phyloP scores from a whole-genome alignment of 2,329 filamentous ascomycete genomes.

The Penicillium sp. region DNA sequence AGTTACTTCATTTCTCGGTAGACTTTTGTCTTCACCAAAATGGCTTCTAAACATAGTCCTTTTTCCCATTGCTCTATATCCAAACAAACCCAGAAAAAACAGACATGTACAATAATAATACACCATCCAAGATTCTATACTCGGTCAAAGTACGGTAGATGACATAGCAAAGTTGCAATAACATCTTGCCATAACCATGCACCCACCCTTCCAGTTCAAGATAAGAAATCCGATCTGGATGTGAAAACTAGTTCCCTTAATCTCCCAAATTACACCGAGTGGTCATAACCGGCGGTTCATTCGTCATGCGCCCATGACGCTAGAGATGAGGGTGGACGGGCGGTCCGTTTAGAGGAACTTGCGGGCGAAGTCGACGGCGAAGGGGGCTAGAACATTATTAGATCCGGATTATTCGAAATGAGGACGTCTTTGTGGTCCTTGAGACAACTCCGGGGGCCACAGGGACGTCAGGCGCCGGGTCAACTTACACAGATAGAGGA shows the following conservation, averaged over 20 bases:
- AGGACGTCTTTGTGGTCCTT: not conserved
- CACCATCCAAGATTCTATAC: slow-evolving; percentile 21
- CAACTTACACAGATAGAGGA: slow-evolving; percentile 62
- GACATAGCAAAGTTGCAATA: not conserved
- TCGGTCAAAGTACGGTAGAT: slow-evolving; percentile 3
- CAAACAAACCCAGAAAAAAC: slow-evolving; percentile 16
- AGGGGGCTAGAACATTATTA: slow-evolving; percentile 40
- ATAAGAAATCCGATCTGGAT: not conserved
- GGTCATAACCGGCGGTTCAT: slow-evolving; percentile 8
- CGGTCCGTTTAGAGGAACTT: slow-evolving; percentile 44
- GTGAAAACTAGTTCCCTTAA: not conserved
- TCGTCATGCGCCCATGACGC: slow-evolving; percentile 2
- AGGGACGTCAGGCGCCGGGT: not conserved
- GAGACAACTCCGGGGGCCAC: not conserved
- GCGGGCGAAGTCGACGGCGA: slow-evolving; percentile 49
- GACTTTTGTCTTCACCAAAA: not conserved
- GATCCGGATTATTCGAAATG: not conserved
- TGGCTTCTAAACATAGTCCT: not conserved
- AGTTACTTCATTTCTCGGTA: not conserved
- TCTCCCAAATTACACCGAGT: slow-evolving; percentile 5
- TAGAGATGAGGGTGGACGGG: slow-evolving; percentile 3
- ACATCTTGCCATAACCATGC: not conserved
- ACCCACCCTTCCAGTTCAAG: not conserved
- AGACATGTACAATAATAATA: slow-evolving; percentile 37
- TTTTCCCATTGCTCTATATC: slow-evolving; percentile 22